Percentiles rank a stretch among this genome's conserved stretches.
These are phyloP conservation scores for Celoporthe dispersa DNA, from an alignment of 2,329 filamentous ascomycete genomes.

Conservation along the genomic window DNA sequence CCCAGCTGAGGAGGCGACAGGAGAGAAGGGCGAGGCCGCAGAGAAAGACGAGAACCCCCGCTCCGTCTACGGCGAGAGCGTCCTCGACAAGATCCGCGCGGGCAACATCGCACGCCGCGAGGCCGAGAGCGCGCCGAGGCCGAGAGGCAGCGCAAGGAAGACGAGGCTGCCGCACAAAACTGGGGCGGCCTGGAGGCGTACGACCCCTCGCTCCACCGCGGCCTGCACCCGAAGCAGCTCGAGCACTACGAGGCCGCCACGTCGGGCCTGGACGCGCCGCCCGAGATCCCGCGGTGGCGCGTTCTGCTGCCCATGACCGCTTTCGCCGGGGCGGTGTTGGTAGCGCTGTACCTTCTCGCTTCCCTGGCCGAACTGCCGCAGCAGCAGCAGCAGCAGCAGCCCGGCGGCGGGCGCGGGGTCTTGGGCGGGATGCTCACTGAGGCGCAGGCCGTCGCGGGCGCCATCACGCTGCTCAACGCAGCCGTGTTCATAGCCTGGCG, in stretches of 20 bases:
- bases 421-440: conserved; percentile 55
- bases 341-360: conserved; percentile 46
- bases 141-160: conserved; percentile 46
- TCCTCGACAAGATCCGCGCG: conserved; percentile 61
- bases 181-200: conserved; percentile 48
- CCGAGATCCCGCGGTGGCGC: conserved; percentile 55
- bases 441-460: conserved; percentile 65
- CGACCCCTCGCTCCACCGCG: conserved; percentile 14
- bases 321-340: conserved; percentile 51
- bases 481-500: conserved; percentile 64
- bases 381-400: not conserved
- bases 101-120: conserved; percentile 54
- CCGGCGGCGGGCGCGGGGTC: not conserved
- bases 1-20: conserved; percentile 24
- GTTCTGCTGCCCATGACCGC: conserved; percentile 60
- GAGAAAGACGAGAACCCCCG: conserved; percentile 35
- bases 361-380: conserved; percentile 31
- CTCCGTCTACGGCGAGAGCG: conserved; percentile 60
- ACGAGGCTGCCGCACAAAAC: conserved; percentile 43
- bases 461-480: conserved; percentile 64
- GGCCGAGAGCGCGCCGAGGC: conserved; percentile 51
- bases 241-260: conserved; percentile 51
- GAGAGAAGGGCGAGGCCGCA: conserved; percentile 35
- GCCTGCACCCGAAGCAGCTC: conserved; percentile 41
- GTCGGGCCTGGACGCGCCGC: conserved; percentile 55